phyloP scores from a whole-genome alignment of 148 eudicot species.

The Camellia lanceoleosa region DNA sequence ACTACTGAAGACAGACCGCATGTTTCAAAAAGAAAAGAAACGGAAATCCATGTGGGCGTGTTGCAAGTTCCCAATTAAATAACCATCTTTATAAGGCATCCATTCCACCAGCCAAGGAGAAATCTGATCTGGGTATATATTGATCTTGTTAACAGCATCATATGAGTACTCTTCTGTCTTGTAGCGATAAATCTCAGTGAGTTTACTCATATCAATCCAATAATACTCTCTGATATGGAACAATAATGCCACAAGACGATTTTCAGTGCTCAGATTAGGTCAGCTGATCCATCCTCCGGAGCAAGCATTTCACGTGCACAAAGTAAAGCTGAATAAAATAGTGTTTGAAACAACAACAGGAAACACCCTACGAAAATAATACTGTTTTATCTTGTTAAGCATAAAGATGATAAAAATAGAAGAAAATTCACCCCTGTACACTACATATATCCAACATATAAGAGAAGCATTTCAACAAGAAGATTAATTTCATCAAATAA shows the following conservation, averaged over 20 bases:
- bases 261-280: conserved; percentile 48
- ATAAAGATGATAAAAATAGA: no score
- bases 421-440: no score
- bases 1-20: conserved; percentile 57
- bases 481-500: no score
- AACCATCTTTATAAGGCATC: conserved; percentile 59
- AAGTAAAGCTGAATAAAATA: conserved; percentile 57
- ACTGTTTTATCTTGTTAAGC: not conserved
- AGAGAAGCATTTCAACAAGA: no score
- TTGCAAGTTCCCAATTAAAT: conserved; percentile 57
- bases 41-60: conserved; percentile 69
- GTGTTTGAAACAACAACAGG: conserved; percentile 32
- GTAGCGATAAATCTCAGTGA: conserved; percentile 63
- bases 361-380: not conserved
- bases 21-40: conserved; percentile 57
- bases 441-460: no score
- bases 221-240: conserved; percentile 63
- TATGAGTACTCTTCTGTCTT: conserved; percentile 64
- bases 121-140: conserved; percentile 58
- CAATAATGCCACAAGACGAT: conserved; percentile 58
- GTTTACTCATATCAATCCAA: conserved; percentile 53
- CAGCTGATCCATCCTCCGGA: conserved; percentile 18
- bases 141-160: conserved; percentile 65
- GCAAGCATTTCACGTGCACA: conserved; percentile 60
- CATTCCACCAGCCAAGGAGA: conserved; percentile 31